Evolutionary conservation across 1,139 yeast species (phyloP), one percentile per base, ranked within the genome.

Genomic region (Blastobotrys arbuscula): DNA sequence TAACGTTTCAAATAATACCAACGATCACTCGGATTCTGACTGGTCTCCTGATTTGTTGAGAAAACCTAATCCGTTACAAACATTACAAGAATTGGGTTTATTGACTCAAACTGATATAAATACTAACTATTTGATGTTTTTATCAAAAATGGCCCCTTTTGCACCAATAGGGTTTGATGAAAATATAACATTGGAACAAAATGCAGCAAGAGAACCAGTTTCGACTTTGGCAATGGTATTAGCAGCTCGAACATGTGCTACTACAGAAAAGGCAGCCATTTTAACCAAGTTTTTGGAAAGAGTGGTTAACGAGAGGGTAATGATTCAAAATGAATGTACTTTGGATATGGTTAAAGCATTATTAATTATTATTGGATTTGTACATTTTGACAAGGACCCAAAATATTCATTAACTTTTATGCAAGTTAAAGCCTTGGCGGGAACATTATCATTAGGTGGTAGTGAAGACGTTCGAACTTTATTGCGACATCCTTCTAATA

Each of bases 11-110:
- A 19, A 3, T 5, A 20, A 3, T 37, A 20, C 7, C 10, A 23
- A n/a, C 18, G 20, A 15, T 21, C 16, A 23, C 5, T 4, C 4
- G 16, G 42, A 39, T 5, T 5, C 31, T 3, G 19, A 23, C 9
- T 42, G 44, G 44, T 8, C 23, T 13, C 44, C 38, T 4, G 28
- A 23, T 33, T 19, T 41, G 21, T 19, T 45, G 15, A 16, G 45
- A 9, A 26, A 20, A 10, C n/a, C 24, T 3, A 76, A 76, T 54
- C 59, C 76, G 9, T 65, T 74, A 34, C 66, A 66, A 47, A 76
- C 73, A 51, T 58, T 77, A 19, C 61, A 74, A 34, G 63, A 61
- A 41, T 54, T 66, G 39, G 60, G 59, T 10, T 59, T 69, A 8
- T 39, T 68, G 9, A 51, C 61, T 3, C 49, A 53, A 13, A 56